Conservation (phyloP, 2,329 filamentous ascomycete genomes). For the Waltergamsia citrina region DNA sequence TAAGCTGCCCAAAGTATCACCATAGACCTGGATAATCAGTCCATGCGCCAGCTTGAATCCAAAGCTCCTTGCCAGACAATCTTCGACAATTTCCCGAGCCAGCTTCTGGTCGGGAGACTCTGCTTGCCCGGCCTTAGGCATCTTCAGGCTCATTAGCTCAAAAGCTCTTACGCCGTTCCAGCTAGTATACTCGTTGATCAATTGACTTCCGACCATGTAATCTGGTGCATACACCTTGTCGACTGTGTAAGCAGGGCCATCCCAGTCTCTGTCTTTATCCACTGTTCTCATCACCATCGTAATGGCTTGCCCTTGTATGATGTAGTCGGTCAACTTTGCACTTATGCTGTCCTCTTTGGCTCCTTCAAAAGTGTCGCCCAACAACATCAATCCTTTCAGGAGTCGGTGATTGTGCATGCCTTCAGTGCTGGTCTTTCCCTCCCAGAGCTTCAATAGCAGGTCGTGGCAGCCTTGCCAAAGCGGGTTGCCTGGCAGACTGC, state of each 20-base stretch:
- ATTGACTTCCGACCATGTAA: constrained; percentile 38
- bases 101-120: constrained; percentile 28
- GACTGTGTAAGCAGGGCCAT: constrained; percentile 40
- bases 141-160: constrained; percentile 30
- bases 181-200: constrained; percentile 40
- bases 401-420: constrained; percentile 39
- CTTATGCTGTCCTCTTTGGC: constrained; percentile 23
- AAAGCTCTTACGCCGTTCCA: constrained; percentile 42
- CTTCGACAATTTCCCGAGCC: constrained; percentile 41
- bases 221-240: constrained; percentile 40
- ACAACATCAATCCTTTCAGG: constrained; percentile 31
- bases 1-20: constrained; percentile 39
- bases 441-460: constrained; percentile 43
- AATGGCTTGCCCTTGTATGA: constrained; percentile 45
- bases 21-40: constrained; percentile 36
- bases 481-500: constrained; percentile 25
- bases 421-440: constrained; percentile 36
- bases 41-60: constrained; percentile 47
- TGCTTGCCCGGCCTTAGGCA: constrained; percentile 23
- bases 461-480: constrained; percentile 36
- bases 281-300: constrained; percentile 40
- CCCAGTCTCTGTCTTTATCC: constrained; percentile 39
- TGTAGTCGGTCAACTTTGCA: constrained; percentile 43
- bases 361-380: constrained; percentile 11
- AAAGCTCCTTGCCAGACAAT: constrained; percentile 37